A percentile compares a stretch with the other conserved stretches of the same genome.
These are phyloP conservation scores for Aspergillus flavus DNA, from an alignment of 2,329 filamentous ascomycete genomes.

Conservation along the genomic window DNA sequence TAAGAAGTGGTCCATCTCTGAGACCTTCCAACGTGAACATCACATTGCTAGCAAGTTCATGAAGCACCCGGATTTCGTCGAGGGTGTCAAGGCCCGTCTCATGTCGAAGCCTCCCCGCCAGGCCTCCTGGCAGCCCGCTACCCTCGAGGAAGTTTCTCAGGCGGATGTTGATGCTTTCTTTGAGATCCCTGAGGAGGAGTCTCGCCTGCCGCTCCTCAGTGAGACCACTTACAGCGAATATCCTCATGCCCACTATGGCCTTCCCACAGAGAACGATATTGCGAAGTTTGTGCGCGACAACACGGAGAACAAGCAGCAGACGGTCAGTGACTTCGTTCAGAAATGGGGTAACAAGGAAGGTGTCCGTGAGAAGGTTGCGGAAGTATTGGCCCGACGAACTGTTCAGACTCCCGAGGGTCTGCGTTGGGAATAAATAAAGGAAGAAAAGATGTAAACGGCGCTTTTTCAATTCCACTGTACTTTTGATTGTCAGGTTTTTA, in stretches of 20 bases:
- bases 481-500: conserved; percentile 2
- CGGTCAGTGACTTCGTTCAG: conserved; percentile 65
- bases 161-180: conserved; percentile 72
- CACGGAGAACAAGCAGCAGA: conserved; percentile 56
- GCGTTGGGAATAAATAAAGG: conserved; percentile 26
- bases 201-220: conserved; percentile 64
- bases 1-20: conserved; percentile 73
- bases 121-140: conserved; percentile 76
- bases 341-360: conserved; percentile 67
- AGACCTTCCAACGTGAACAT: conserved; percentile 85
- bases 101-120: conserved; percentile 67
- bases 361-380: conserved; percentile 66
- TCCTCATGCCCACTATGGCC: conserved; percentile 67
- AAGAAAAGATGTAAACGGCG: conserved; percentile 6
- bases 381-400: conserved; percentile 69
- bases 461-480: background rate
- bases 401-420: conserved; percentile 46
- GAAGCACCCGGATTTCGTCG: conserved; percentile 85
- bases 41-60: conserved; percentile 86
- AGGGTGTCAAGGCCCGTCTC: conserved; percentile 83
- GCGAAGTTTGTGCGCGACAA: conserved; percentile 45
- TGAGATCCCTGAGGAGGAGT: conserved; percentile 46
- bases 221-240: conserved; percentile 68
- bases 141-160: conserved; percentile 66
- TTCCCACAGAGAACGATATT: conserved; percentile 70